These are phyloP conservation scores for Pythium dissimile DNA, from an alignment of 352 stramenopile species.

Conservation along the genomic window DNA sequence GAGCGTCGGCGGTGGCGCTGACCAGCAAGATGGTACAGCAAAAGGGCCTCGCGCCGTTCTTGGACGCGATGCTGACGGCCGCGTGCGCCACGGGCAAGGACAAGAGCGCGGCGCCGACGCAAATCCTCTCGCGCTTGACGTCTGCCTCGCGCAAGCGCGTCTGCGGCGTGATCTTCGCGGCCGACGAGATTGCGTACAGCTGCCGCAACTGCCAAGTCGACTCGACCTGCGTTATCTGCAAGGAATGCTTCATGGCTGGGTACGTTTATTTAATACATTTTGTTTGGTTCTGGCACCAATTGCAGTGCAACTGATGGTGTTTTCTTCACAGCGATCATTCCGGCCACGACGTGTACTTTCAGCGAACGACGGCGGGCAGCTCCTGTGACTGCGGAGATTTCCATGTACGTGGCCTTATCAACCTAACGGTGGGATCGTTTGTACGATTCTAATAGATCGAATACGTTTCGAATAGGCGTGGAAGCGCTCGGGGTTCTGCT, in stretches of 20 bases:
- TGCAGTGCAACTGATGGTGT: not conserved
- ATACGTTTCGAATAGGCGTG: constrained; percentile 46
- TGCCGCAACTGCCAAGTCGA: constrained; percentile 86
- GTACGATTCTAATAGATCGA: not conserved
- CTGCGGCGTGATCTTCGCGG: constrained; percentile 80
- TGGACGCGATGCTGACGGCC: constrained; percentile 51
- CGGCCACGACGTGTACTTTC: constrained; percentile 86
- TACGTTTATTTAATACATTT: no score
- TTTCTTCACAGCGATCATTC: constrained; percentile 45
- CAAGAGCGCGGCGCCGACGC: constrained; percentile 30
- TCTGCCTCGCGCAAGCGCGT: constrained; percentile 64
- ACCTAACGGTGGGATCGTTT: not conserved
- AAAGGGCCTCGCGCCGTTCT: constrained; percentile 26
- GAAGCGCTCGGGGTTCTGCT: constrained; percentile 78
- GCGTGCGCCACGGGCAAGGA: constrained; percentile 56
- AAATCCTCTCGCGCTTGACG: constrained; percentile 65
- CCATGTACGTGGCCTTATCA: no score
- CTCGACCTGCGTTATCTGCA: constrained; percentile 83
- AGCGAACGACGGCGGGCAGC: constrained; percentile 79
- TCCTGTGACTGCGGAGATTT: constrained; percentile 84
- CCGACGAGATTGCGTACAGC: constrained; percentile 86
- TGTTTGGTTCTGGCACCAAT: no score
- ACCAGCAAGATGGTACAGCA: no score
- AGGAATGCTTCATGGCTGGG: constrained; percentile 83
- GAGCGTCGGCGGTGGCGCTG: not conserved